Conservation (phyloP, 1,284 basidiomycete species). For the Heterobasidion parviporum region DNA sequence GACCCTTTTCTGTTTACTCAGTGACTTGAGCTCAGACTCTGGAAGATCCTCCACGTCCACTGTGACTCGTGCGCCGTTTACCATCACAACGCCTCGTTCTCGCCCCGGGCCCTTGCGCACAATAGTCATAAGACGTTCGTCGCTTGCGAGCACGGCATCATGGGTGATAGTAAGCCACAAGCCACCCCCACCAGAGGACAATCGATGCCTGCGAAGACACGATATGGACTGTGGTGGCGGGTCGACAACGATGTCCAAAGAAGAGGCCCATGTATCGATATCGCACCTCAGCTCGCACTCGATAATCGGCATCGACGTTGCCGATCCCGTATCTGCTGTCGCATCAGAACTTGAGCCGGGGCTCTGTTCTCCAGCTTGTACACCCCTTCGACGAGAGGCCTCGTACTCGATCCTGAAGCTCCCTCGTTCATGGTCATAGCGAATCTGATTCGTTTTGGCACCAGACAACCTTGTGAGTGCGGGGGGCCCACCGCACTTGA, state of each 20-base stretch:
- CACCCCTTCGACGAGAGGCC: conserved; percentile 43
- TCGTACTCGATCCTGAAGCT: conserved; percentile 86
- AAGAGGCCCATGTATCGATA: conserved; percentile 83
- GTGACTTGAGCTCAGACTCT: conserved; percentile 80
- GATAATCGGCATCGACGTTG: conserved; percentile 42
- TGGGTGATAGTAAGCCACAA: conserved; percentile 96
- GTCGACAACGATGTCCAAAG: conserved; percentile 87
- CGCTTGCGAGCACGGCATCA: conserved; percentile 67
- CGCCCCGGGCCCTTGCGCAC: conserved; percentile 64
- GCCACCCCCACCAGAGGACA: conserved; percentile 86
- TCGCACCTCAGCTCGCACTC: conserved; percentile 96
- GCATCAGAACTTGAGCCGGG: conserved; percentile 1
- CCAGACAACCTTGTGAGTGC: conserved; percentile 79
- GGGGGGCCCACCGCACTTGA: conserved; percentile 92
- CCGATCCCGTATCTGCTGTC: neutral
- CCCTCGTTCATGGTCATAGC: conserved; percentile 85
- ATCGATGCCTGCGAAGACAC: conserved; percentile 80
- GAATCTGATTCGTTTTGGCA: conserved; percentile 64
- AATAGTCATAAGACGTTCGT: conserved; percentile 68
- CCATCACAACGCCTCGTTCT: conserved; percentile 75
- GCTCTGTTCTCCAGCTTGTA: conserved; percentile 12
- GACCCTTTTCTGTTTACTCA: conserved; percentile 80
- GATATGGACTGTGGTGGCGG: conserved; percentile 85
- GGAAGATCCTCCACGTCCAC: conserved; percentile 91
- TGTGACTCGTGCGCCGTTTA: conserved; percentile 82